phyloP scores from a whole-genome alignment of 1,139 yeast species.

The Suzukiozyma palmioleophila region DNA sequence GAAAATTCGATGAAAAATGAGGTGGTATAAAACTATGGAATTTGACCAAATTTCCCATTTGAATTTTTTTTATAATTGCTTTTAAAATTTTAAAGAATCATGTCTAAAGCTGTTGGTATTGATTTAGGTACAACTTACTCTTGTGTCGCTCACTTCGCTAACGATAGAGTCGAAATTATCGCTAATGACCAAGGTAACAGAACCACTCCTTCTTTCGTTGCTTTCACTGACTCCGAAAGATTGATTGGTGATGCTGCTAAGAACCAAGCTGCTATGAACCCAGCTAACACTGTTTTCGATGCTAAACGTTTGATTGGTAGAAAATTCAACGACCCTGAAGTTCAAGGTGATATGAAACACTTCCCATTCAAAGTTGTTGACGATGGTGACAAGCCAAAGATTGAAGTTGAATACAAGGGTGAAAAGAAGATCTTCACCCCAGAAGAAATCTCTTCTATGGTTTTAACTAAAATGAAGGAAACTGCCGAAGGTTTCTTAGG shows the following conservation, averaged over 20 bases:
- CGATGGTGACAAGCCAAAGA: constrained; percentile 80
- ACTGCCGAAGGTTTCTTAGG: constrained; percentile 46
- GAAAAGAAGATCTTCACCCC: constrained; percentile 95
- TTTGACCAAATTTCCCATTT: not conserved
- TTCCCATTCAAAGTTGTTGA: constrained; percentile 49
- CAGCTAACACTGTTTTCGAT: constrained; percentile 92
- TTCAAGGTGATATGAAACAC: constrained; percentile 39
- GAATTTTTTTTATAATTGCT: not conserved
- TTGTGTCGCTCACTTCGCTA: constrained; percentile 79
- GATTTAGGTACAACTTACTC: constrained; percentile 85
- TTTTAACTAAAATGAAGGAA: constrained; percentile 63
- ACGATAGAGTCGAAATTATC: constrained; percentile 65
- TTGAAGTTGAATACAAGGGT: constrained; percentile 90
- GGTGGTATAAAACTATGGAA: not conserved
- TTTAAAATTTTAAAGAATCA: constrained; percentile 11
- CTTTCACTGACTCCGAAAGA: constrained; percentile 96
- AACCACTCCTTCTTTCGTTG: constrained; percentile 97
- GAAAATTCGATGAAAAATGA: constrained; percentile 1
- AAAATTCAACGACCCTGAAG: constrained; percentile 40
- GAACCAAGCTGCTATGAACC: constrained; percentile 98
- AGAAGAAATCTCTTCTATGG: constrained; percentile 96
- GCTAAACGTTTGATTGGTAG: constrained; percentile 83
- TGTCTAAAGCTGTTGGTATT: constrained; percentile 75
- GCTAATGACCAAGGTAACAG: constrained; percentile 54
- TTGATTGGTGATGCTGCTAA: constrained; percentile 98